Evolutionary conservation across 371 early-diverging fungal genomes (phyloP), one percentile per base, ranked within the genome.

Genomic region (Mucor mucedo): DNA sequence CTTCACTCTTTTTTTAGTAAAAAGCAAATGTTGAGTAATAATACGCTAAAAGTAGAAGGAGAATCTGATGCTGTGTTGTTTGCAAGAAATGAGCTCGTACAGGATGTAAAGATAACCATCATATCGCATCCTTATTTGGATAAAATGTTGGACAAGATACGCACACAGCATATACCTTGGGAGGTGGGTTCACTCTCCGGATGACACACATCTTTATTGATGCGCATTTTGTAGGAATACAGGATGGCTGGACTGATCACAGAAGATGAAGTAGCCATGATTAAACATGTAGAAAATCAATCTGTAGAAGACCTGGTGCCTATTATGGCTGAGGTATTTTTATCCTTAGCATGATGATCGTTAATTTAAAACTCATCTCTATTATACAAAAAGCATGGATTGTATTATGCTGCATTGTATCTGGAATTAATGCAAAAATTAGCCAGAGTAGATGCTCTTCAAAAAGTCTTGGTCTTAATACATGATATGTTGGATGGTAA

Each of bases 361-460:
- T 21, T 21, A 21, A 21, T 21, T 21, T 21, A 21, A 21, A 21
- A 21, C 21, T 21, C 21, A 21, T 21, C 21, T 21, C 21, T 21
- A 21, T 21, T 21, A 21, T 21, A 21, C 21, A 21, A 21, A 21
- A 21, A 79, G 79, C 79, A 79, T 52, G 79, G 79, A n/a, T 58
- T 72, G 10, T 75, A 70, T 42, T 81, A 90, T 80, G 85, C 88
- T n/a, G 84, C 79, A 3, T 69, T 86, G 44, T 91, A 91, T 56
- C 76, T 89, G 29, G 80, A 74, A 32, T 74, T 96, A 13, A 83
- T 97, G 68, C 83, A 84, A 45, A 94, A 92, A 75, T 80, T 95
- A 35, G 86, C 90, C 29, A 87, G 97, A 60, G 85, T 91, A 29
- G 98, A 97, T 68, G 95, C 94, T 14, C 76, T 95, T 33, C 95